phyloP scores from a whole-genome alignment of 1,139 yeast species.

The Saccharomyces hybrid region DNA sequence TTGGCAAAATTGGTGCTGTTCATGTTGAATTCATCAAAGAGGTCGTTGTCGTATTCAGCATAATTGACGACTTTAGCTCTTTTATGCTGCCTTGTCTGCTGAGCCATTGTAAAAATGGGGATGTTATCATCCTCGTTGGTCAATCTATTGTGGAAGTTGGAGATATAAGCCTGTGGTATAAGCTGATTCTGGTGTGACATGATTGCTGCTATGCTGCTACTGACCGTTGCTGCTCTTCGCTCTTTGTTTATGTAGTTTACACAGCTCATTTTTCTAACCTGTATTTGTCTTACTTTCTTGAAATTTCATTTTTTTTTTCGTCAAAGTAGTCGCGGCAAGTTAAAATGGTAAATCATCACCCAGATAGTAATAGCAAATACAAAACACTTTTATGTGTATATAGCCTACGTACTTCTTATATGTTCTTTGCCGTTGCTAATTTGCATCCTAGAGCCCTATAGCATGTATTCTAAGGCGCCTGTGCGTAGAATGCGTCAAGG shows the following conservation, averaged over 20 bases:
- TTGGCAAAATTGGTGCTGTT: conserved; percentile 20
- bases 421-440: not conserved
- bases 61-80: conserved; percentile 73
- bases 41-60: conserved; percentile 78
- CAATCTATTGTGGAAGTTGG: conserved; percentile 61
- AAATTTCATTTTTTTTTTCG: not conserved
- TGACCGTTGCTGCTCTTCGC: not conserved
- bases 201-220: not conserved
- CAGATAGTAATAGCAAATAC: not conserved
- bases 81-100: conserved; percentile 70
- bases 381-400: not conserved
- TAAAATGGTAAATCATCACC: not conserved
- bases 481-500: not conserved
- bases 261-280: not conserved
- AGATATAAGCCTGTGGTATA: conserved; percentile 64
- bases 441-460: not conserved
- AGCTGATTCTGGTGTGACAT: not conserved
- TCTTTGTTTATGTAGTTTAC: not conserved
- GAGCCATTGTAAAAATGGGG: conserved; percentile 63
- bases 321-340: not conserved
- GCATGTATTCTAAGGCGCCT: not conserved
- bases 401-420: not conserved
- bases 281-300: not conserved
- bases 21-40: conserved; percentile 50
- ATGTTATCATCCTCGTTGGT: conserved; percentile 47